Evolutionary conservation across 192 early-diverging fungal genomes (phyloP), one percentile per base, ranked within the genome.

Genomic region (Entomortierella beljakovae): DNA sequence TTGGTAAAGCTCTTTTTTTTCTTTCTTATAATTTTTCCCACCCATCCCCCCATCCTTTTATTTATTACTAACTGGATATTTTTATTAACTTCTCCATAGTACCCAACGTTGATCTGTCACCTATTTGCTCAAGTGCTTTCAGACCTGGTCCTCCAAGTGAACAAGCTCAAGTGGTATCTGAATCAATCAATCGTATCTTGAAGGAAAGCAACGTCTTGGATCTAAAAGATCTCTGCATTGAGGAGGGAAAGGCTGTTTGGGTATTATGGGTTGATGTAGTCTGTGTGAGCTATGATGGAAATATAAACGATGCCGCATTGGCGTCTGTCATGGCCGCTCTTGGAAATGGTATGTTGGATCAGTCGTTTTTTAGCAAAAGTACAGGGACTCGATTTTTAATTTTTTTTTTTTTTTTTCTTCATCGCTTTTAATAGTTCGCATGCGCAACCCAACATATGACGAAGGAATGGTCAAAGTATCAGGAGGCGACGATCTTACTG

Each of bases 211-310:
- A 59, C 11, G 81, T 95, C 28, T n/a, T 95, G 31, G 80, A 92
- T 69, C 68, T 92, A n/a, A 76, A 84, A 38, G 72, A 82, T 34
- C 85, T 99, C 33, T 93, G 93, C 68, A 97, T 99, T 61, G 92
- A 92, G 68, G 71, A 82, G 13, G 92, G 91, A 31, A 85, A 89
- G 53, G 95, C 93, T 7, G 94, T 88, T 22, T 99, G 96, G 97
- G 86, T 90, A 29, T 81, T 98, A 32, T 91, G 94, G 55, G 90
- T 90, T 7, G 97, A 99, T 80, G 90, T 97, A 50, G 91, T 97
- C 31, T 97, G 94, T 64, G 64, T 99, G 31, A 92, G 93, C 61
- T 93, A 96, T 72, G 96, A 96, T 69, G 97, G 97, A 23, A 95
- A 95, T 70, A 87, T 94, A 0, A 48, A 95, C 64, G 97, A 99